Base-by-base conservation (phyloP, 176 grass and related monocot genomes). In the Aegilops umbellulata region DNA sequence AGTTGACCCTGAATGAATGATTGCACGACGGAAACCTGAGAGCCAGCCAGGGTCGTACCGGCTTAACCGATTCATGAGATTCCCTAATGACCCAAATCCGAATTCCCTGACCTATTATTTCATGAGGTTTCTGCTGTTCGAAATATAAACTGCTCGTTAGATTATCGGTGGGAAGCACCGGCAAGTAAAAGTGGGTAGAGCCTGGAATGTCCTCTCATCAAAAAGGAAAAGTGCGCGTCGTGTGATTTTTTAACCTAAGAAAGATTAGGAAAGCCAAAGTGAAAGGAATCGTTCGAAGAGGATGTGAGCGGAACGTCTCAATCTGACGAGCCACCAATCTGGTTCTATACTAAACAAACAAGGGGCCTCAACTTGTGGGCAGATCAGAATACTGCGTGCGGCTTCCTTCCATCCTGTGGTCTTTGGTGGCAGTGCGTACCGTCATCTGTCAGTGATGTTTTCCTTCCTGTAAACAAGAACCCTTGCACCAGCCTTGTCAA, bases 291-390 rank as follows among this genome's bases (percentile, higher is more conserved):
- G 26, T 15, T 31, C n/a, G 3, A 62, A 74, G 57, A 22, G 73
- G 24, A 83, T 90, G 80, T 67, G 89, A 83, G 79, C 80, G 26
- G 80, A 70, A 90, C 74, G 77, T 82, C 53, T 62, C 27, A 10
- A 16, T 62, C 65, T 1, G 65, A 67, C 0, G 23, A 63, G n/a
- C 22, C 10, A 73, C 39, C 65, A 25, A 80, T 74, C 66, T 67
- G 30, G 32, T 53, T 10, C 13, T n/a, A 6, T 42, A 25, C 3
- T 72, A 6, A 12, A 12, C 67, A 81, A 88, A 83, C 86, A 29
- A 62, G 25, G 74, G 64, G 87, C 74, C 22, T 38, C 6, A 51
- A 55, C 38, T 39, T 41, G 41, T 79, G 39, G 65, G 74, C 12
- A 41, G n/a, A 73, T 46, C 29, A 29, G 23, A 66, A 80, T 55